phyloP scores from a whole-genome alignment of 2,329 filamentous ascomycete genomes.

The Alternaria longipes region DNA sequence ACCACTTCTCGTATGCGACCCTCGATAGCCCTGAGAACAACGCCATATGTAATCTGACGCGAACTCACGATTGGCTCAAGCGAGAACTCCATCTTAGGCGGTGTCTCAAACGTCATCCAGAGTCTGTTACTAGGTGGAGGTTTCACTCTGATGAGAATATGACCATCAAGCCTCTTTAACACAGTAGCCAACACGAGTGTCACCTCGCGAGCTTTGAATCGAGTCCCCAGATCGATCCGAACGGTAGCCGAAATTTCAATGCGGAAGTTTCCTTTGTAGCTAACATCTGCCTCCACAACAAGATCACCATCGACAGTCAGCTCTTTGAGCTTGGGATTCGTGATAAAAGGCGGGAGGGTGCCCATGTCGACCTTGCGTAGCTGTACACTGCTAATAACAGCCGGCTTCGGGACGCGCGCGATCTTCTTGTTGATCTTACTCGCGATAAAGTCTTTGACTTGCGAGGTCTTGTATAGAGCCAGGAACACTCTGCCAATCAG shows the following conservation, averaged over 20 bases:
- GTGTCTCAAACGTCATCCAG: conserved; percentile 96
- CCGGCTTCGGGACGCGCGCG: conserved; percentile 87
- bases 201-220: conserved; percentile 91
- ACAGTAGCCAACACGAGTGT: conserved; percentile 88
- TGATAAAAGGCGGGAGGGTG: conserved; percentile 85
- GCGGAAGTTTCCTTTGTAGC: conserved; percentile 87
- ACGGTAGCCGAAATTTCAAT: conserved; percentile 93
- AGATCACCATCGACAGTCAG: conserved; percentile 92
- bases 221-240: conserved; percentile 85
- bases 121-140: conserved; percentile 92
- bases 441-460: conserved; percentile 80
- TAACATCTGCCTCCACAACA: conserved; percentile 84
- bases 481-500: conserved; percentile 89
- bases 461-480: conserved; percentile 82
- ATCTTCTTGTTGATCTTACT: conserved; percentile 97
- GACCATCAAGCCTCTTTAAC: conserved; percentile 84
- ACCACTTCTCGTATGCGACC: conserved; percentile 94
- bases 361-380: conserved; percentile 86
- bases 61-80: conserved; percentile 96
- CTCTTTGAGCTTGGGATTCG: conserved; percentile 86
- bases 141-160: conserved; percentile 86
- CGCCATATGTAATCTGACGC: conserved; percentile 91
- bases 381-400: conserved; percentile 85
- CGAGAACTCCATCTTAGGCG: conserved; percentile 92
- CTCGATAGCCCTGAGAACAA: conserved; percentile 93